Conservation (phyloP, 345 rosid species). For the Ailanthus altissimus region DNA sequence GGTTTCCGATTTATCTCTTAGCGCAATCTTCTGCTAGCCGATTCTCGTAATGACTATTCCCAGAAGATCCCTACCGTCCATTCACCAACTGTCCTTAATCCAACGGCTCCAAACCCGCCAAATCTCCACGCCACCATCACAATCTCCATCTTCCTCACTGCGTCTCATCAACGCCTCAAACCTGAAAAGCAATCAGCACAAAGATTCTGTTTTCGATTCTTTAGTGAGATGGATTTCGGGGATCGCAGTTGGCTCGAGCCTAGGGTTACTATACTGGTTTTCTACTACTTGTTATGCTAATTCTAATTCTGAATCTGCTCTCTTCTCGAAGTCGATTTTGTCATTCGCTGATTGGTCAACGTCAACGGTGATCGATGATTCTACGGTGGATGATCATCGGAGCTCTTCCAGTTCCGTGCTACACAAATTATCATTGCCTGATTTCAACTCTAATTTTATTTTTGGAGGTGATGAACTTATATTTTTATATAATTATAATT, state of each 20-base stretch:
- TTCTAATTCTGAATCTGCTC: constrained; percentile 33
- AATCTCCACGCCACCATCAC: constrained; percentile 31
- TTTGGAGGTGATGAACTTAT: constrained; percentile 50
- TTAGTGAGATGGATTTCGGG: constrained; percentile 55
- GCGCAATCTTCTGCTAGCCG: neutral
- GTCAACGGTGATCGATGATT: constrained; percentile 24
- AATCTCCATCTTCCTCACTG: constrained; percentile 34
- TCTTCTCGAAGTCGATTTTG: constrained; percentile 32
- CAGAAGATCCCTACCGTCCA: constrained; percentile 45
- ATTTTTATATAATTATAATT: neutral
- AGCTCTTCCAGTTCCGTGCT: constrained; percentile 28
- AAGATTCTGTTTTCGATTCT: constrained; percentile 19
- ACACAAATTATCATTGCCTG: constrained; percentile 67
- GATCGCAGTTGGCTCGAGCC: constrained; percentile 51
- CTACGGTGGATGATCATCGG: constrained; percentile 29
- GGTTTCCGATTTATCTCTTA: neutral
- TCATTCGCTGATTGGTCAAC: constrained; percentile 55
- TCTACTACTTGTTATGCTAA: no score
- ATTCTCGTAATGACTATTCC: constrained; percentile 38
- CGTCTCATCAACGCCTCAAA: constrained; percentile 26
- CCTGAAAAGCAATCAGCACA: constrained; percentile 18
- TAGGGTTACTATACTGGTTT: constrained; percentile 61
- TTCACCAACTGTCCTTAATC: constrained; percentile 34
- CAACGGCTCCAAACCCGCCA: constrained; percentile 51
- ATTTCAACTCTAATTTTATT: constrained; percentile 52